A percentile compares a stretch with the other conserved stretches of the same genome.
Conservation (phyloP, 2,329 filamentous ascomycete genomes). For the Neobulgaria alba region DNA sequence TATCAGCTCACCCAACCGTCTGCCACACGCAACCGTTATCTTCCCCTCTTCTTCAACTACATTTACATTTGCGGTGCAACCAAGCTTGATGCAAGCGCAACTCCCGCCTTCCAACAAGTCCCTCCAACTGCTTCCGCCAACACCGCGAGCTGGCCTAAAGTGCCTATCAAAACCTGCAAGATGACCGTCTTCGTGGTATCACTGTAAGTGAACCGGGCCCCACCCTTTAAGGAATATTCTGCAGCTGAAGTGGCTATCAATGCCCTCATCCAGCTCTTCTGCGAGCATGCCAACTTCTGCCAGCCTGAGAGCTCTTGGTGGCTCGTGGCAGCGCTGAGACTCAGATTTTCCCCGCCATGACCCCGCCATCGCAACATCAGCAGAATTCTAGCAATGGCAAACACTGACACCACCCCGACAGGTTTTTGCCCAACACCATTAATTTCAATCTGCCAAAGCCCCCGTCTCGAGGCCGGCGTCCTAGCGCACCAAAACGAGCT, state of each 20-base stretch:
- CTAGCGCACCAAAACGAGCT: slow-evolving; percentile 27
- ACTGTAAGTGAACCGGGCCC: slow-evolving; percentile 37
- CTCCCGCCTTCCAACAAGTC: not conserved
- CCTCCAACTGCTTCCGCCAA: slow-evolving; percentile 6
- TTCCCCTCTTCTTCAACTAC: slow-evolving; percentile 1
- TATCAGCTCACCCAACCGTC: not conserved
- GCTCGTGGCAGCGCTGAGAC: not conserved
- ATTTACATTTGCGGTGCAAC: not conserved
- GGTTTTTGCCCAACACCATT: slow-evolving; percentile 86
- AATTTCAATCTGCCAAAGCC: slow-evolving; percentile 65
- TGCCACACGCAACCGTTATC: not conserved
- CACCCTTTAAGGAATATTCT: not conserved
- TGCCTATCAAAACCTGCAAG: slow-evolving; percentile 12
- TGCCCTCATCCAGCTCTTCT: slow-evolving; percentile 1
- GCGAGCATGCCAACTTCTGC: not conserved
- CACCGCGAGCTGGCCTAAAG: slow-evolving; percentile 14
- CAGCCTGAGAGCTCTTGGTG: slow-evolving; percentile 2
- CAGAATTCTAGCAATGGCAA: not conserved
- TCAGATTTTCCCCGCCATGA: not conserved
- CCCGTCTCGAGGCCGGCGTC: slow-evolving; percentile 32
- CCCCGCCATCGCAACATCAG: not conserved
- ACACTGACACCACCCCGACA: slow-evolving; percentile 31
- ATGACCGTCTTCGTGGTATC: slow-evolving; percentile 55
- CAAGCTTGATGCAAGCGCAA: too few species aligned
- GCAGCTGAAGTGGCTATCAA: not conserved